Percentiles rank a stretch among this genome's conserved stretches.
phyloP scores from a whole-genome alignment of 2,329 filamentous ascomycete species.

The Diaporthe amygdali region DNA sequence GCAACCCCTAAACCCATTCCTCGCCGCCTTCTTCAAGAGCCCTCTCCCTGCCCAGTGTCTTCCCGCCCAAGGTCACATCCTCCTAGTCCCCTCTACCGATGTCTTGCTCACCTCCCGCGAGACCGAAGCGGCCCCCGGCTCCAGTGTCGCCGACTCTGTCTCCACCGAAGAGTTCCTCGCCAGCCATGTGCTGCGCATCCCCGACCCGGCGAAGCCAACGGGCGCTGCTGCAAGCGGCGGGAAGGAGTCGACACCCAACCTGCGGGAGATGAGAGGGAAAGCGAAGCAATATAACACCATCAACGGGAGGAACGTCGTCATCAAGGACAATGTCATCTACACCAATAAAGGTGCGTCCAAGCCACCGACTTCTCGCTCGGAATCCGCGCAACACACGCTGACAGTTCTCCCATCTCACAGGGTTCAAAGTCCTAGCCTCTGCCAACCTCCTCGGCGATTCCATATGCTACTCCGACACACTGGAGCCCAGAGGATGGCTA shows the following conservation, averaged over 20 bases:
- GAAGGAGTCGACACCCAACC: slow-evolving; percentile 65
- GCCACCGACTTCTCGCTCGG: background rate
- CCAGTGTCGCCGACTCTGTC: slow-evolving; percentile 78
- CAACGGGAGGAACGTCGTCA: slow-evolving; percentile 90
- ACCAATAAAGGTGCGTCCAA: slow-evolving; percentile 83
- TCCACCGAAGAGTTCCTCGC: slow-evolving; percentile 92
- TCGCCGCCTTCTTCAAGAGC: slow-evolving; percentile 98
- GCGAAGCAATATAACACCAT: slow-evolving; percentile 92
- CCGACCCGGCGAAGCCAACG: slow-evolving; percentile 53
- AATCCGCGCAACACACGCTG: background rate
- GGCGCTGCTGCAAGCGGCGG: slow-evolving; percentile 44
- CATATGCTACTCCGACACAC: slow-evolving; percentile 87
- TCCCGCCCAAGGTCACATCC: slow-evolving; percentile 88
- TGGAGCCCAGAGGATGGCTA: slow-evolving; percentile 92
- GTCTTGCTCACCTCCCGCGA: slow-evolving; percentile 88
- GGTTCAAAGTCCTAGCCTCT: slow-evolving; percentile 91
- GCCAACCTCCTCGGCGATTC: slow-evolving; percentile 84
- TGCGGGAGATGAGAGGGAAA: slow-evolving; percentile 89
- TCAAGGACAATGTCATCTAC: slow-evolving; percentile 92
- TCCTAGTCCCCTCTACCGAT: slow-evolving; percentile 93
- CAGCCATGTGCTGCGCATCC: slow-evolving; percentile 93
- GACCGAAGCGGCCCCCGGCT: slow-evolving; percentile 71
- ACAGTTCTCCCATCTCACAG: slow-evolving; percentile 47
- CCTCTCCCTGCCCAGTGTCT: slow-evolving; percentile 89
- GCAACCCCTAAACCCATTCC: slow-evolving; percentile 98